Percentiles rank a stretch among this genome's conserved stretches.
phyloP scores from a whole-genome alignment of 108 stramenopile genomes.

The Cyclotella choctawhatcheeana region DNA sequence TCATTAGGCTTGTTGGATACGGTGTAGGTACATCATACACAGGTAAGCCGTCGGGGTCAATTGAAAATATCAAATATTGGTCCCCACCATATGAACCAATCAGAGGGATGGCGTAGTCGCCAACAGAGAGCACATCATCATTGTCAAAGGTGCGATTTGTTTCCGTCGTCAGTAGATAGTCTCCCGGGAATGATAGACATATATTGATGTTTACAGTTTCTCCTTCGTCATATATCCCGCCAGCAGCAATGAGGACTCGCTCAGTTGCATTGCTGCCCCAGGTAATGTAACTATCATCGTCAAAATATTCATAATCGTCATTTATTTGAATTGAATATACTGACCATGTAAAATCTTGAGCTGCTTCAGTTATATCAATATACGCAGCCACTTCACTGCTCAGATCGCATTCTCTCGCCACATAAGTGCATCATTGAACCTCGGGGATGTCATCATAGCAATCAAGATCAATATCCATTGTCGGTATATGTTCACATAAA shows the following conservation, averaged over 20 bases:
- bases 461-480: conserved; percentile 1
- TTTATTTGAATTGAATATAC: not conserved
- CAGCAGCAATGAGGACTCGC: not conserved
- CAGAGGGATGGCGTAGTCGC: not conserved
- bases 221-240: not conserved
- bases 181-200: not conserved
- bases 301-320: not conserved
- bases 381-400: not conserved
- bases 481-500: conserved; percentile 1
- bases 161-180: not conserved
- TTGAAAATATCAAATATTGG: not conserved
- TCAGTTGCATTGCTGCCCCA: not conserved
- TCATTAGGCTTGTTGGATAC: not conserved
- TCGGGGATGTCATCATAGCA: conserved; percentile 9
- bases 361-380: not conserved
- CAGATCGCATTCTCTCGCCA: conserved; percentile 13
- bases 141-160: not conserved
- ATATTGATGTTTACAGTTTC: not conserved
- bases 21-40: conserved; percentile 1
- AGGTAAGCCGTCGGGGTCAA: conserved; percentile 9
- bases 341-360: not conserved
- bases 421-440: conserved; percentile 20
- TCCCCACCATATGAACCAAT: too few relatives aligned
- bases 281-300: not conserved
- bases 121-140: not conserved